Evolutionary conservation across 1,284 basidiomycete species (phyloP).

Genomic region (Sanguinoderma infundibulare): DNA sequence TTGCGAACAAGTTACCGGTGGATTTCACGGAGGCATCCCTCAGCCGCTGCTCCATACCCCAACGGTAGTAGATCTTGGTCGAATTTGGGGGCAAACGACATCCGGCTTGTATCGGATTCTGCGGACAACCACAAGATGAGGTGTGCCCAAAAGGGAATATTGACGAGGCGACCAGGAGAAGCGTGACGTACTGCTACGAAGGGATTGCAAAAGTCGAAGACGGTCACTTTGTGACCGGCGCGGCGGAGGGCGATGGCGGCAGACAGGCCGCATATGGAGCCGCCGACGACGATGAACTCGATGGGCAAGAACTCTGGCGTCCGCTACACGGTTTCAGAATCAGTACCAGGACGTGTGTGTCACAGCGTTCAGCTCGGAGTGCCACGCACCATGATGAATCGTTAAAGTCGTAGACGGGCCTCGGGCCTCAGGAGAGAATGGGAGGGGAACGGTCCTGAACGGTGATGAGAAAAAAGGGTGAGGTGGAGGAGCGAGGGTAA

Average conservation of each 20-base stretch:
- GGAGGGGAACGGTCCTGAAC: background rate
- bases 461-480: no score
- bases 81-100: constrained; percentile 35
- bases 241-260: constrained; percentile 34
- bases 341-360: no score
- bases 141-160: background rate
- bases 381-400: background rate
- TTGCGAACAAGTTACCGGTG: constrained; percentile 20
- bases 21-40: constrained; percentile 17
- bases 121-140: background rate
- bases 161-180: background rate
- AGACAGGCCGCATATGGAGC: constrained; percentile 35
- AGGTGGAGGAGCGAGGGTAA: background rate
- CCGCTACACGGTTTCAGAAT: no score
- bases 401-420: background rate
- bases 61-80: constrained; percentile 32
- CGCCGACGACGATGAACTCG: constrained; percentile 37
- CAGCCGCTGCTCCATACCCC: constrained; percentile 35
- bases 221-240: constrained; percentile 36
- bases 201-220: constrained; percentile 30
- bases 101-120: constrained; percentile 29
- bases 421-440: background rate
- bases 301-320: constrained; percentile 12
- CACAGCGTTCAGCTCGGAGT: no score
- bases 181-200: constrained; percentile 24